Evolutionary conservation across 1,139 yeast species (phyloP), one percentile per base, ranked within the genome.

Genomic region (Pichia sp.): DNA sequence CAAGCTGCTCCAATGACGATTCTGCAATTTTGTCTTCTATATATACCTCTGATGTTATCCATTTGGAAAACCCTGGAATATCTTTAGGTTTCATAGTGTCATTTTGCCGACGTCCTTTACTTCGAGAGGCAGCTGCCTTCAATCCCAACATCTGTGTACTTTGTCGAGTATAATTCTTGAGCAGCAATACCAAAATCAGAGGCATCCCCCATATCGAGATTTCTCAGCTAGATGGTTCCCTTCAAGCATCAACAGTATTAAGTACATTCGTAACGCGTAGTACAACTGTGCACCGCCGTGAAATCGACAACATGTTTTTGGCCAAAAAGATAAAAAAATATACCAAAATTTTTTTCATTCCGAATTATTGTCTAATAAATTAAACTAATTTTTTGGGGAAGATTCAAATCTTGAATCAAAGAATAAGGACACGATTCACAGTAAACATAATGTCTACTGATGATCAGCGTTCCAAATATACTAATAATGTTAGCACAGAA

Each of bases 11-110:
- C 18, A 64, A 46, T 21, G 62, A 51, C 6, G 60, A 52, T 34
- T 60, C 61, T 18, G 64, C 58, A 50, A 65, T 37, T 44, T 58
- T 60, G 31, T 60, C 64, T 36, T 63, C 66, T 19, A 61, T 61
- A 42, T 61, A 61, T 46, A 72, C 67, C 58, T 76, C 80, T 30
- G 65, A 65, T 26, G 71, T 69, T 54, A 73, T 66, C 81, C 81
- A 76, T 55, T 70, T 72, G 13, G 74, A 66, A 6, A 77, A 69
- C 4, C 79, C 79, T 1, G 74, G 74, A 7, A 70, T 53, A 21
- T 54, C 42, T 42, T 49, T 25, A 21, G 59, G 36, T 3, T 8
- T 19, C 18, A 52, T 45, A 4, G 41, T 31, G 18, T 39, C 45
- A 4, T 43, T 47, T 1, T 39, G 21, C 13, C 39, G 28, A 13